These are phyloP conservation scores for Cladophialophora bantiana DNA, from an alignment of 2,329 filamentous ascomycete genomes.

Conservation along the genomic window DNA sequence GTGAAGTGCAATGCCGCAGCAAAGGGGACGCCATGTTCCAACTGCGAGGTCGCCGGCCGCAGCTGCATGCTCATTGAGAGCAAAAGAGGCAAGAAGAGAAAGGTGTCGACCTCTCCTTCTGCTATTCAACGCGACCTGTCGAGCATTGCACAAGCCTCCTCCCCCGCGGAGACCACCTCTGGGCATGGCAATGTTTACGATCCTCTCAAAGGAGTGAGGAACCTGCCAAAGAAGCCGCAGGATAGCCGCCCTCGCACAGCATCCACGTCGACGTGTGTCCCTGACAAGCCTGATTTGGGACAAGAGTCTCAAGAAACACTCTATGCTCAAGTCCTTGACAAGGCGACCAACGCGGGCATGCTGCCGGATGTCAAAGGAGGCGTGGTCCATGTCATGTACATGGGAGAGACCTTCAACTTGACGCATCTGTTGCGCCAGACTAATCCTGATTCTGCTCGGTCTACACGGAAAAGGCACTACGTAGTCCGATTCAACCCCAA, in stretches of 20 bases:
- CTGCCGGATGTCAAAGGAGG: conserved; percentile 29
- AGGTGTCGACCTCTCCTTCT: conserved; percentile 26
- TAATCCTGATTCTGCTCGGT: conserved; percentile 30
- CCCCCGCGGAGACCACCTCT: conserved; percentile 2
- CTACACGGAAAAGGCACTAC: conserved; percentile 31
- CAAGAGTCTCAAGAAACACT: conserved; percentile 31
- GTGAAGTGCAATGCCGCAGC: conserved; percentile 42
- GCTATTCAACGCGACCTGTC: conserved; percentile 19
- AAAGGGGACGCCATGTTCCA: conserved; percentile 40
- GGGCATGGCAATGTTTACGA: conserved; percentile 32
- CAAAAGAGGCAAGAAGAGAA: conserved; percentile 40
- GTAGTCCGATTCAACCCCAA: conserved; percentile 33
- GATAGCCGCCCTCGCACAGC: conserved; percentile 5
- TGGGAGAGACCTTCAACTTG: conserved; percentile 36
- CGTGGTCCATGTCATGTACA: conserved; percentile 33
- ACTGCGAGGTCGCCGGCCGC: conserved; percentile 37
- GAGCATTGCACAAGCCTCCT: conserved; percentile 13
- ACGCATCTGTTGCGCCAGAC: conserved; percentile 38
- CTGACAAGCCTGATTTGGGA: conserved; percentile 22
- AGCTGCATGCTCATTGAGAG: conserved; percentile 41
- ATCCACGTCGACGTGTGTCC: conserved; percentile 22
- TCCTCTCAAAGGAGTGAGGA: conserved; percentile 27
- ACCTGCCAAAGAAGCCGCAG: conserved; percentile 10
- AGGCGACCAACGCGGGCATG: conserved; percentile 25
- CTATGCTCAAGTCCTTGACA: conserved; percentile 33